Percentiles rank a stretch among this genome's conserved stretches.
Evolutionary conservation across 352 stramenopile genomes (phyloP).

Genomic region (Phytophthora citricola): DNA sequence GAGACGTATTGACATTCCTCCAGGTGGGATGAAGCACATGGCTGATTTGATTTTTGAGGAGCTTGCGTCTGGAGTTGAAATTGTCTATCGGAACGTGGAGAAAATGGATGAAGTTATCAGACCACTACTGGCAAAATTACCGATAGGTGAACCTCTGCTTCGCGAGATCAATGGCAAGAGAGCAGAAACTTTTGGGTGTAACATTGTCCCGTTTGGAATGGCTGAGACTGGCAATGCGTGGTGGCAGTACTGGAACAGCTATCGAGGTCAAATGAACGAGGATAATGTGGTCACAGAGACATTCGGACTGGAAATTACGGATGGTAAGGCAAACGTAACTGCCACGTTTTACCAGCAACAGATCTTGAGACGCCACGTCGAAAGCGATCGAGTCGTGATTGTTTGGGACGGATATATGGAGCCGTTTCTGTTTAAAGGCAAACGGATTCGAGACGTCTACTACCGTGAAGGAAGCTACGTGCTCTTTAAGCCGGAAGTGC

Average conservation of each 20-base stretch:
- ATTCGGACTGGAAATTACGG: constrained; percentile 55
- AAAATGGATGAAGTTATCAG: constrained; percentile 27
- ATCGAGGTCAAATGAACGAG: constrained; percentile 18
- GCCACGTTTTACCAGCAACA: constrained; percentile 55
- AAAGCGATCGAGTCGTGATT: constrained; percentile 55
- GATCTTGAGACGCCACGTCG: constrained; percentile 53
- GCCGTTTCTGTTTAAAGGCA: constrained; percentile 49
- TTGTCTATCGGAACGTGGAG: constrained; percentile 39
- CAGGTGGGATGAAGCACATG: constrained; percentile 5
- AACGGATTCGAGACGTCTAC: constrained; percentile 42
- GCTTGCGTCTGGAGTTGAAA: constrained; percentile 30
- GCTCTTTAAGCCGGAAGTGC: constrained; percentile 41
- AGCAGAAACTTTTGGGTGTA: constrained; percentile 15
- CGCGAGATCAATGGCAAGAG: constrained; percentile 13
- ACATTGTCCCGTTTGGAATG: constrained; percentile 41
- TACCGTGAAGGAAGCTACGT: constrained; percentile 63
- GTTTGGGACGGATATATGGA: constrained; percentile 57
- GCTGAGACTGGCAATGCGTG: constrained; percentile 35
- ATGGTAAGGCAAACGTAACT: constrained; percentile 42
- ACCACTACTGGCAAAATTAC: constrained; percentile 11
- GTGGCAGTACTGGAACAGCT: constrained; percentile 35
- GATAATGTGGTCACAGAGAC: constrained; percentile 57
- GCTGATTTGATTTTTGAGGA: constrained; percentile 34
- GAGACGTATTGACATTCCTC: constrained; percentile 27
- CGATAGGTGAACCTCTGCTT: constrained; percentile 21